These are phyloP conservation scores for Discostella stelligeroides DNA, from an alignment of 108 stramenopile species.

Conservation along the genomic window DNA sequence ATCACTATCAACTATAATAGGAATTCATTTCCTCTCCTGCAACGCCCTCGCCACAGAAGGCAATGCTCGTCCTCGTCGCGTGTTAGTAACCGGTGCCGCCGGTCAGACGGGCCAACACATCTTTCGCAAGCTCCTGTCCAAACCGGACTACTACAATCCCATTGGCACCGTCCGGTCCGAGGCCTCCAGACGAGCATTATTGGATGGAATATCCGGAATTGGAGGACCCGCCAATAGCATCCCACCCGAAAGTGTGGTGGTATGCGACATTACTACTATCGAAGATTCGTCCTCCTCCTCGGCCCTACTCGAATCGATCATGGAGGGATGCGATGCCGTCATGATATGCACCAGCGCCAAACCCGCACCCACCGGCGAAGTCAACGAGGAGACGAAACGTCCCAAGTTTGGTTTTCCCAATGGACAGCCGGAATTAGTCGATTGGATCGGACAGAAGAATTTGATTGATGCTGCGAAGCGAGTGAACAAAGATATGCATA, in stretches of 20 bases:
- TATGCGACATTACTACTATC: conserved; percentile 66
- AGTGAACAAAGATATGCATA: conserved; percentile 52
- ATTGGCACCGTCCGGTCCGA: conserved; percentile 61
- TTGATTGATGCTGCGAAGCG: conserved; percentile 79
- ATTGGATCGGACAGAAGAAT: conserved; percentile 88
- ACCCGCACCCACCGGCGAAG: conserved; percentile 70
- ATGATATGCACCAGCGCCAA: conserved; percentile 84
- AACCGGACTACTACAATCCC: conserved; percentile 28
- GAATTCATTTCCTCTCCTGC: conserved; percentile 5
- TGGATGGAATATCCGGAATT: conserved; percentile 36
- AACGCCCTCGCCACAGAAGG: conserved; percentile 28
- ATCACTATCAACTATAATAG: too few species aligned
- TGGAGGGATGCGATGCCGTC: conserved; percentile 69
- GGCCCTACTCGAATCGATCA: too few species aligned
- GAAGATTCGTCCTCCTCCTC: conserved; percentile 42
- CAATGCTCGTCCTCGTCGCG: conserved; percentile 21
- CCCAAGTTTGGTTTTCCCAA: conserved; percentile 68
- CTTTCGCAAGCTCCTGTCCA: conserved; percentile 50
- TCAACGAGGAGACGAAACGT: conserved; percentile 52
- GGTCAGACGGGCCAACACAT: conserved; percentile 74
- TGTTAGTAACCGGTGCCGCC: conserved; percentile 73
- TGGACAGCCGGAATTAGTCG: conserved; percentile 70
- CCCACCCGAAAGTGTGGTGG: conserved; percentile 35
- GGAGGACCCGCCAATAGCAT: conserved; percentile 11
- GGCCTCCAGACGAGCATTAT: conserved; percentile 46